These are phyloP conservation scores for Yamadazyma kanchanaburiensis DNA, from an alignment of 1,139 yeast species.

Conservation along the genomic window DNA sequence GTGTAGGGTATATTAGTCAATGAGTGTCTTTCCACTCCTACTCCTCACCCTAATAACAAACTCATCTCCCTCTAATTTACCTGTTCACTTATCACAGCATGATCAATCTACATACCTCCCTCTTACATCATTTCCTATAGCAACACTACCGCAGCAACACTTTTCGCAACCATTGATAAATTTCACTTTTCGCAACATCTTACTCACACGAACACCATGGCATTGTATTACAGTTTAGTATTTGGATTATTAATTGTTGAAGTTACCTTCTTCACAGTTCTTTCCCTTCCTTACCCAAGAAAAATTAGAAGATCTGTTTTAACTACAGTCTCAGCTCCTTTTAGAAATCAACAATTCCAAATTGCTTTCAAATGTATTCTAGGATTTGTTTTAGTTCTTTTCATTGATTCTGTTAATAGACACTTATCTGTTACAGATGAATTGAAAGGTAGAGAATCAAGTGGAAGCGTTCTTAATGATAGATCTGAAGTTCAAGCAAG, in stretches of 20 bases:
- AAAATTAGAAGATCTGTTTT: constrained; percentile 67
- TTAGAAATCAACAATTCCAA: constrained; percentile 67
- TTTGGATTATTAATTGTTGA: constrained; percentile 74
- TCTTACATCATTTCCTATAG: too few species aligned
- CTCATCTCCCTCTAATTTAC: too few species aligned
- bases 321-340: constrained; percentile 62
- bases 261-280: constrained; percentile 73
- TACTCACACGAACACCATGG: too few species aligned
- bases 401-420: constrained; percentile 85
- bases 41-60: too few species aligned
- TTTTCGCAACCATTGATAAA: constrained; percentile 1
- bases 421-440: constrained; percentile 72
- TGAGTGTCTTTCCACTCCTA: too few species aligned
- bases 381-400: constrained; percentile 79
- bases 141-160: too few species aligned
- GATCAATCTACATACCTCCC: too few species aligned
- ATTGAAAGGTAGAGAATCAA: constrained; percentile 30
- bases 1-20: too few species aligned
- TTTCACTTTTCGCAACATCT: constrained; percentile 1
- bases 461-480: constrained; percentile 41
- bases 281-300: constrained; percentile 86
- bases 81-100: too few species aligned
- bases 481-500: constrained; percentile 84
- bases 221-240: constrained; percentile 70
- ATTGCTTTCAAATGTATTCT: constrained; percentile 78